A percentile compares a stretch with the other conserved stretches of the same genome.
Evolutionary conservation across 1,139 yeast genomes (phyloP).

Genomic region (Hemisphaericaspora lyxosophila): DNA sequence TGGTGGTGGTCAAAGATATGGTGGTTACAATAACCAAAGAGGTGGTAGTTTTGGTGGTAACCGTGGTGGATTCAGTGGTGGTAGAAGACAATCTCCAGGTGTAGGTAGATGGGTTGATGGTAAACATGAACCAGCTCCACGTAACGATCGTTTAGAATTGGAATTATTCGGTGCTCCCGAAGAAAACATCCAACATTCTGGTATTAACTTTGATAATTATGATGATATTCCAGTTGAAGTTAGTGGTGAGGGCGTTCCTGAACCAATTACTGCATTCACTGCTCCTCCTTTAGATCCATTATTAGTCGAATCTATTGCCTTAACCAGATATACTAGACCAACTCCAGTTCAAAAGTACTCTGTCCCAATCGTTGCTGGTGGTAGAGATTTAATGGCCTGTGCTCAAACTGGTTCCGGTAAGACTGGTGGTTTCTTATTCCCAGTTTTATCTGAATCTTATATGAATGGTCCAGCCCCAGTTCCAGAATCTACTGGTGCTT

Average conservation of each 20-base stretch:
- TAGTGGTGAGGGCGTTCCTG: constrained; percentile 92
- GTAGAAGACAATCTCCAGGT: constrained; percentile 33
- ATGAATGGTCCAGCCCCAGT: constrained; percentile 79
- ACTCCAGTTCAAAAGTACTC: constrained; percentile 99
- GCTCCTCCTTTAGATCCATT: constrained; percentile 89
- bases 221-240: constrained; percentile 99
- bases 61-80: constrained; percentile 29
- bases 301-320: constrained; percentile 79
- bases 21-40: constrained; percentile 17
- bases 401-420: constrained; percentile 99
- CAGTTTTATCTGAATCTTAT: constrained; percentile 90
- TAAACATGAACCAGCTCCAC: constrained; percentile 79
- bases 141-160: constrained; percentile 67
- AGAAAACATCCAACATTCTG: constrained; percentile 83
- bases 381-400: constrained; percentile 99
- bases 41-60: constrained; percentile 19
- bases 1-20: constrained; percentile 11
- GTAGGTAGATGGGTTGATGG: constrained; percentile 85
- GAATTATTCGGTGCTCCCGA: constrained; percentile 88
- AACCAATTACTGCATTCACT: constrained; percentile 83
- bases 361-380: constrained; percentile 91
- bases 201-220: constrained; percentile 97
- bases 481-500: constrained; percentile 56
- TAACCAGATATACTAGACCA: constrained; percentile 91
- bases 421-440: constrained; percentile 99